Base-by-base conservation (phyloP, 2,329 filamentous ascomycete genomes). In the Ciborinia camelliae region DNA sequence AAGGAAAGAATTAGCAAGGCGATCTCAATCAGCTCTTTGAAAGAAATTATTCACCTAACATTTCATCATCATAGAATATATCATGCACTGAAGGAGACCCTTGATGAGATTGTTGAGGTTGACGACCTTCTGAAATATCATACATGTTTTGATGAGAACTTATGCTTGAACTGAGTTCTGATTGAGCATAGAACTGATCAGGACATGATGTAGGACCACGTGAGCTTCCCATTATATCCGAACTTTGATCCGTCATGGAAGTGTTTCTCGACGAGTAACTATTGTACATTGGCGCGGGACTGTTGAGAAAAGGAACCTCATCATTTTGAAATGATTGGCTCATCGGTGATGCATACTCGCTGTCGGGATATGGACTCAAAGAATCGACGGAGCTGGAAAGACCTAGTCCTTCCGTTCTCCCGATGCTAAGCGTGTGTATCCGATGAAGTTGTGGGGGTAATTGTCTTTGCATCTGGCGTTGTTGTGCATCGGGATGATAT, bases 161-260 rank as follows among this genome's bases (percentile, higher is more conserved):
- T 65, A 87, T 81, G 73, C 83, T 86, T 47, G 85, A 86, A 73
- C 83, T 81, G 63, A 81, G 81, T 71, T 88, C 85, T 5, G 85
- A 86, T 9, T 82, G 80, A n/a, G 82, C 79, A 70, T 87, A 87
- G 67, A 83, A 81, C 45, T 86, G 80, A 67, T 85, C 81, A n/a
- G 85, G 84, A 71, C 82, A 88, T 18, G 86, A 85, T 5, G 83
- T 84, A 48, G 84, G 83, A 18, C 81, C 81, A 68, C 82, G 80
- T 63, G 79, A 77, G 67, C 84, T 82, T 65, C 84, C 83, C 68
- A 86, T 79, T 73, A 86, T 81, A 7, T 81, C 80, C 9, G 85
- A 84, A 71, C 83, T 87, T 50, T 62, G 58, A 20, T 83, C 79
- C 2, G 82, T 78, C 2, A 81, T 80, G 3, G 85, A 85, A 70